Evolutionary conservation across 2,329 filamentous ascomycete genomes (phyloP), one percentile per base, ranked within the genome.

Genomic region (Truncatella angustata): DNA sequence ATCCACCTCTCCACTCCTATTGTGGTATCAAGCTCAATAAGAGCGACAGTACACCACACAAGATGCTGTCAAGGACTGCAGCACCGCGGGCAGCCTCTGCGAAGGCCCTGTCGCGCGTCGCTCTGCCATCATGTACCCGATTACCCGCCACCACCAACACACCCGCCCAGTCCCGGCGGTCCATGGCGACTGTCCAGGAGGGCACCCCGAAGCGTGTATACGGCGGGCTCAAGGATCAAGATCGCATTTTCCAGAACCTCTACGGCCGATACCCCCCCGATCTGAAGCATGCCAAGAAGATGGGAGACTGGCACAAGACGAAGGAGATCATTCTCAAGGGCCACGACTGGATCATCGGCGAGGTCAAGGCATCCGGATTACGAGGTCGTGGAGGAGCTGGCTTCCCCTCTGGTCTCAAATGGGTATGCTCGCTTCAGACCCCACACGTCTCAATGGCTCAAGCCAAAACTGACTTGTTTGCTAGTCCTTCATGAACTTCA

Each of bases 401-500:
- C 67, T 99, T 99, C 73, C 94, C 94, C 57, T 97, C 93, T 35
- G 94, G 94, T 58, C 79, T 99, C 80, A 99, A 99, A 92, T 99
- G 94, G 90, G 91, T 96, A 85, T 52, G 64, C 20, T 24, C 16
- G 10, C 11, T 5, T 4, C 3, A 4, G 11, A n/a, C 16, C 24
- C 14, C 12, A 23, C 10, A 28, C 12, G 12, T 10, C n/a, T 10
- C 24, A 16, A 3, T 14, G 40, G 40, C n/a, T n/a, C n/a, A n/a
- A n/a, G 16, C 23, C 10, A 12, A 44, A 9, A 21, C 42, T 51
- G 52, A 24, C 34, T 18, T n/a, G 24, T 34, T n/a, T 43, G 28
- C 37, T 66, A 96, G 91, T 97, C 92, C 46, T 99, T 99, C 75
- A 99, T 99, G 94, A 99, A 99, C 81, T 92, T 93, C 81, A 97